These are phyloP conservation scores for Gynochthodes officinalis DNA, from an alignment of 257 asterid species.

Conservation along the genomic window DNA sequence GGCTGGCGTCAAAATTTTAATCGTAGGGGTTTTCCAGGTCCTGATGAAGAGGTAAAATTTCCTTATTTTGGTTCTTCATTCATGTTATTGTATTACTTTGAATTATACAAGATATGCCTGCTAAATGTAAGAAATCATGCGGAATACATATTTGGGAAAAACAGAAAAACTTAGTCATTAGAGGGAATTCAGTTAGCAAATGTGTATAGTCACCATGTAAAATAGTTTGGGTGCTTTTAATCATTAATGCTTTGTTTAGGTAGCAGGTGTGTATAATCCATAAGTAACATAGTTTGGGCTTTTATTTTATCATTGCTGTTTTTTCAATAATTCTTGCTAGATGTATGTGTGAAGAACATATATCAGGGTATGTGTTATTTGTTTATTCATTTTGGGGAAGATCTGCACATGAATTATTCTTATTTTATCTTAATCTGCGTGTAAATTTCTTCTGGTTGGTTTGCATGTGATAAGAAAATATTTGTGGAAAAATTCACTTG, in stretches of 20 bases:
- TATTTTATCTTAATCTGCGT: background rate
- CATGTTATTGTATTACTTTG: slow-evolving; percentile 1
- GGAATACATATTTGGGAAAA: background rate
- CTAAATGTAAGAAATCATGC: background rate
- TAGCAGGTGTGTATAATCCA: too few species aligned
- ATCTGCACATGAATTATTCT: background rate
- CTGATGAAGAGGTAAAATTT: slow-evolving; percentile 80
- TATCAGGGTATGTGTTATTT: background rate
- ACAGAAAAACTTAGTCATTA: background rate
- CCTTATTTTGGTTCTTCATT: slow-evolving; percentile 14
- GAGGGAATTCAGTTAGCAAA: background rate
- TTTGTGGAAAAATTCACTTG: slow-evolving; percentile 4
- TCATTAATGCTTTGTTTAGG: too few species aligned
- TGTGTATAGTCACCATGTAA: background rate
- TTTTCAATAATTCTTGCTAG: background rate
- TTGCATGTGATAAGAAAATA: background rate
- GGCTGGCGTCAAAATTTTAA: slow-evolving; percentile 96
- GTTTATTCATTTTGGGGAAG: background rate
- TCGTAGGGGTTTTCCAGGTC: slow-evolving; percentile 94
- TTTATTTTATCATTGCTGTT: background rate
- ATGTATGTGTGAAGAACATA: background rate
- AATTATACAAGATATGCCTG: background rate
- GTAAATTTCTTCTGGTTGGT: background rate
- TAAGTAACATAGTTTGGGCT: background rate
- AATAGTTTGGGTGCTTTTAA: background rate